Evolutionary conservation across 805 yeast genomes (phyloP).

Genomic region (Barnettozyma pratensis): DNA sequence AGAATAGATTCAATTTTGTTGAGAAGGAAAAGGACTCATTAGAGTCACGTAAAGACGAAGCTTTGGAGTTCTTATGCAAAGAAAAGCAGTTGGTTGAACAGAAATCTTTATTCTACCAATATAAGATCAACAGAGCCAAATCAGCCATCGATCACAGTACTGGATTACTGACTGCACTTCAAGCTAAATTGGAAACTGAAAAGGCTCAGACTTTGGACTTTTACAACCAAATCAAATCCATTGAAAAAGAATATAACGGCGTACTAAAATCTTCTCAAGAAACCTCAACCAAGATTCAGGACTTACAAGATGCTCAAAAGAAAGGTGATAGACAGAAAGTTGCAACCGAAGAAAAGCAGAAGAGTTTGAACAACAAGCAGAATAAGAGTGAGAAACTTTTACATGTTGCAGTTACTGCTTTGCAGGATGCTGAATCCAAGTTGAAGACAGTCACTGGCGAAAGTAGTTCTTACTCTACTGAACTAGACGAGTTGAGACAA

Average conservation of each 20-base stretch:
- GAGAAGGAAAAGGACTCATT: slow-evolving; percentile 65
- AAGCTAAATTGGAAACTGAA: slow-evolving; percentile 40
- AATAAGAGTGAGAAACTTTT: slow-evolving; percentile 55
- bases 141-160: slow-evolving; percentile 35
- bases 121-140: slow-evolving; percentile 36
- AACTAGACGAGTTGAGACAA: slow-evolving; percentile 39
- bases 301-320: slow-evolving; percentile 32
- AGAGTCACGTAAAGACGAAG: slow-evolving; percentile 62
- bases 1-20: slow-evolving; percentile 72
- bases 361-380: slow-evolving; percentile 54
- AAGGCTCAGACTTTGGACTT: slow-evolving; percentile 35
- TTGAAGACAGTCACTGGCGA: slow-evolving; percentile 41
- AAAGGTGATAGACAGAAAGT: slow-evolving; percentile 54
- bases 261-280: slow-evolving; percentile 21
- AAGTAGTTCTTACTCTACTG: slow-evolving; percentile 37
- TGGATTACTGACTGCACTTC: slow-evolving; percentile 33
- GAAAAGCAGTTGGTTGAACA: slow-evolving; percentile 58
- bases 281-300: slow-evolving; percentile 24
- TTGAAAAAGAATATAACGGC: slow-evolving; percentile 27
- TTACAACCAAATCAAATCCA: slow-evolving; percentile 31
- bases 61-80: slow-evolving; percentile 55
- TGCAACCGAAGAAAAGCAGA: slow-evolving; percentile 69
- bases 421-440: slow-evolving; percentile 42
- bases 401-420: slow-evolving; percentile 39
- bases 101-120: slow-evolving; percentile 54